Conservation (phyloP, 2,329 filamentous ascomycete species). For the Apiospora marii region DNA sequence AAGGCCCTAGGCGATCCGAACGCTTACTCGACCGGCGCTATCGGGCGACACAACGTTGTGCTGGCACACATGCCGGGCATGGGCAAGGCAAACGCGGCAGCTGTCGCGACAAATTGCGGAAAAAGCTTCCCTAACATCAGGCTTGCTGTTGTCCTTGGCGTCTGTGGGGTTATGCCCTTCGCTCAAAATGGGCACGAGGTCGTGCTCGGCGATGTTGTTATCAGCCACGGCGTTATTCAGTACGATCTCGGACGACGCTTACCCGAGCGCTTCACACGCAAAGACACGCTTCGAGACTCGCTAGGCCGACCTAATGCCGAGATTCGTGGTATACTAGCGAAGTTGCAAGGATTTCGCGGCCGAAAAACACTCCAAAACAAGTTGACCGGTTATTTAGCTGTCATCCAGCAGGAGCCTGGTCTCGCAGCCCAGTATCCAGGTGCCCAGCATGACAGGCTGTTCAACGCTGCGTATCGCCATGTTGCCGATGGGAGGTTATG, state of each 20-base stretch:
- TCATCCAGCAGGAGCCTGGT: constrained; percentile 22
- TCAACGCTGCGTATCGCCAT: constrained; percentile 32
- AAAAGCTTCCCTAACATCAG: constrained; percentile 31
- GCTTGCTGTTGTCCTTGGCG: constrained; percentile 33
- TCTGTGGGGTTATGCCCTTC: constrained; percentile 35
- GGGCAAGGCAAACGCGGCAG: constrained; percentile 36
- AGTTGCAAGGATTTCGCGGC: constrained; percentile 33
- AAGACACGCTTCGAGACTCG: constrained; percentile 33
- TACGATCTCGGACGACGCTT: constrained; percentile 41
- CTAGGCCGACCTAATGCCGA: constrained; percentile 34
- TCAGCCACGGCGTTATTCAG: constrained; percentile 40
- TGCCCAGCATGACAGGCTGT: constrained; percentile 30
- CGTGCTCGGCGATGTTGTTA: constrained; percentile 39
- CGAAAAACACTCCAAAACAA: constrained; percentile 27
- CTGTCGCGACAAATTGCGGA: constrained; percentile 27
- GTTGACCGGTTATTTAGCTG: constrained; percentile 26
- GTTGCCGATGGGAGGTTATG: constrained; percentile 25
- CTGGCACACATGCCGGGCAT: constrained; percentile 39
- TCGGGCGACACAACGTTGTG: constrained; percentile 40
- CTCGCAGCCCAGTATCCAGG: constrained; percentile 30
- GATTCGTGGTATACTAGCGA: constrained; percentile 39
- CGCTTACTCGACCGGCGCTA: constrained; percentile 37
- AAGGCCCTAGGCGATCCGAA: constrained; percentile 39
- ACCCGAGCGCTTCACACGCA: constrained; percentile 32
- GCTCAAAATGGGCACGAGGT: constrained; percentile 29